Percentiles rank a stretch among this genome's conserved stretches.
Evolutionary conservation across 2,329 filamentous ascomycete species (phyloP).

Genomic region (Aaosphaeria arxii): DNA sequence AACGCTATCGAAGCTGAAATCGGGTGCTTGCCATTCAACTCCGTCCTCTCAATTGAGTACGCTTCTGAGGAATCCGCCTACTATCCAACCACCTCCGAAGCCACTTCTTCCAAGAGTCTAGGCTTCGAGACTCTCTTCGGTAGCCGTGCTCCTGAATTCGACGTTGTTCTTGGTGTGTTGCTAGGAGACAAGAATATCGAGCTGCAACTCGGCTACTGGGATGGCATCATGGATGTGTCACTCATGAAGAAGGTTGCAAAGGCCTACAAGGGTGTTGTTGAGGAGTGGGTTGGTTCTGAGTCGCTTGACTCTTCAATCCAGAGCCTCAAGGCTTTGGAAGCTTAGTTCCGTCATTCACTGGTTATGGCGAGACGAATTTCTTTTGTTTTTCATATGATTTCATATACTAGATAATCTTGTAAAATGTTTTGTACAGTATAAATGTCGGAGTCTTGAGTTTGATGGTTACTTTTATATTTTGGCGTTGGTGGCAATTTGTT

Average conservation of each 20-base stretch:
- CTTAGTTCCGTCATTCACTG: no score
- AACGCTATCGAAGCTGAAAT: neutral
- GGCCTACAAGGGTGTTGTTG: slow-evolving; percentile 7
- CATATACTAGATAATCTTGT: no score
- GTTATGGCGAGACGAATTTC: no score
- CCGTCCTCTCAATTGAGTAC: neutral
- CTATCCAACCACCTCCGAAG: neutral
- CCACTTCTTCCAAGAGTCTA: neutral
- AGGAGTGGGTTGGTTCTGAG: slow-evolving; percentile 7
- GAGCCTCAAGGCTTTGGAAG: slow-evolving; percentile 1
- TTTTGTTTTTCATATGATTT: no score
- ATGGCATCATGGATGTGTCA: slow-evolving; percentile 6
- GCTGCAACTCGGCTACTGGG: slow-evolving; percentile 3
- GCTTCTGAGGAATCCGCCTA: neutral
- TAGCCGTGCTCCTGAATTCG: slow-evolving; percentile 9
- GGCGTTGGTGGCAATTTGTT: no score
- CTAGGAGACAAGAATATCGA: slow-evolving; percentile 8
- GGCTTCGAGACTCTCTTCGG: slow-evolving; percentile 7
- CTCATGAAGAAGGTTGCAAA: slow-evolving; percentile 11
- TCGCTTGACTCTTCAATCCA: neutral
- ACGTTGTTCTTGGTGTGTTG: slow-evolving; percentile 11
- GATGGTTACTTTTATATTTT: no score
- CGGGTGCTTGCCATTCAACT: neutral
- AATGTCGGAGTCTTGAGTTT: no score
- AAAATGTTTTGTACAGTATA: no score